These are phyloP conservation scores for Achlya hypogyna DNA, from an alignment of 352 stramenopile species.

Conservation along the genomic window DNA sequence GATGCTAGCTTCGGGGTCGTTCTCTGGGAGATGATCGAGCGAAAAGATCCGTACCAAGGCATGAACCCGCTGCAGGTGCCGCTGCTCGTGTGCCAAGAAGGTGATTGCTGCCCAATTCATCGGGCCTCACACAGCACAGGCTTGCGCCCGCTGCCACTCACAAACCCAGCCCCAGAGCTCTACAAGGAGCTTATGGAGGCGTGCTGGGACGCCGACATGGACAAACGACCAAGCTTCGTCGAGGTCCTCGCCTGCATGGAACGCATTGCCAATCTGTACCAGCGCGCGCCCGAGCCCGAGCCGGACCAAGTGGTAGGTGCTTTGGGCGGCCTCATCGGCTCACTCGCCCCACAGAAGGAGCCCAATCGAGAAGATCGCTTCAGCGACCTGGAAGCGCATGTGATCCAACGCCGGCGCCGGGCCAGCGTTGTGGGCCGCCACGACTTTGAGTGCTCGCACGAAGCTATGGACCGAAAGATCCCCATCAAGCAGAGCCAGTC, in stretches of 20 bases:
- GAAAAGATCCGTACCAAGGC: slow-evolving; percentile 57
- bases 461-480: slow-evolving; percentile 20
- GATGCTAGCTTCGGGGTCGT: slow-evolving; percentile 30
- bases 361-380: background rate
- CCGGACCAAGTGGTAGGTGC: background rate
- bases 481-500: slow-evolving; percentile 18
- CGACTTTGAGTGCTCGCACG: slow-evolving; percentile 20
- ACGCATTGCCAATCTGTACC: background rate
- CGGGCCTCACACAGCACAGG: background rate
- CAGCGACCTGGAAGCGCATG: slow-evolving; percentile 17
- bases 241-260: slow-evolving; percentile 28
- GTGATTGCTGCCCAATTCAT: background rate
- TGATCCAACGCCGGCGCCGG: slow-evolving; percentile 7
- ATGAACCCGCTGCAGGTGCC: slow-evolving; percentile 74
- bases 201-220: slow-evolving; percentile 60
- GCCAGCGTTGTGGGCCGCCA: slow-evolving; percentile 16
- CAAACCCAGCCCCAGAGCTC: slow-evolving; percentile 35
- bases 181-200: slow-evolving; percentile 66
- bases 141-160: slow-evolving; percentile 41
- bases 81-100: slow-evolving; percentile 57
- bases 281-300: background rate
- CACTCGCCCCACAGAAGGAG: background rate
- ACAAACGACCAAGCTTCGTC: slow-evolving; percentile 50
- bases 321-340: background rate
- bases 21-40: slow-evolving; percentile 65